Conservation (phyloP, 2,329 filamentous ascomycete species). For the Penicillium sp. region DNA sequence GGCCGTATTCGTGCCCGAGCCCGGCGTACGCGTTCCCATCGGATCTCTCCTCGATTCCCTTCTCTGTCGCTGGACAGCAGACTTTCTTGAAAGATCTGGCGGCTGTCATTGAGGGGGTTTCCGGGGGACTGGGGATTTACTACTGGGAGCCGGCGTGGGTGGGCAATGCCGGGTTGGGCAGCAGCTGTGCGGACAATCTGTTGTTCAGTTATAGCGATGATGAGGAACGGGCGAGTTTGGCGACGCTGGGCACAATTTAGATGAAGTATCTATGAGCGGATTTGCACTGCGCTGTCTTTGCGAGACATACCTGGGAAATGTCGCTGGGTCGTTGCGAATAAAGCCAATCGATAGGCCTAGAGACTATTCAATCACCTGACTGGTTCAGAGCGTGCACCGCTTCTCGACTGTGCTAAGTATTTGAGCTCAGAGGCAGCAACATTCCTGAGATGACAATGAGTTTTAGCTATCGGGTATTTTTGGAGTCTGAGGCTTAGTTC, state of each 20-base stretch:
- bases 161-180: conserved; percentile 64
- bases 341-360: background rate
- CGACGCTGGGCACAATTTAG: conserved; percentile 57
- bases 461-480: background rate
- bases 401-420: background rate
- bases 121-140: conserved; percentile 62
- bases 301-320: background rate
- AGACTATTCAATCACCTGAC: background rate
- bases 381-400: background rate
- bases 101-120: conserved; percentile 54
- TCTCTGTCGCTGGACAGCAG: conserved; percentile 63
- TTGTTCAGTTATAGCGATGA: conserved; percentile 59
- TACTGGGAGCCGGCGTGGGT: conserved; percentile 78
- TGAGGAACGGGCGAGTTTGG: conserved; percentile 58
- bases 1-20: conserved; percentile 65
- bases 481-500: background rate
- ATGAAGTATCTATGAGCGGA: too few relatives aligned
- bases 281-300: background rate
- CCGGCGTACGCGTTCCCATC: conserved; percentile 61
- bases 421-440: background rate
- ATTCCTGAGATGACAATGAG: background rate
- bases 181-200: conserved; percentile 65
- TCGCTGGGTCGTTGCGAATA: too few relatives aligned
- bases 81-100: conserved; percentile 64
- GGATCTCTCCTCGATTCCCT: conserved; percentile 62